Percentiles rank a stretch among this genome's conserved stretches.
phyloP scores from a whole-genome alignment of 2,329 filamentous ascomycete genomes.

The Pestalotiopsis sp. region DNA sequence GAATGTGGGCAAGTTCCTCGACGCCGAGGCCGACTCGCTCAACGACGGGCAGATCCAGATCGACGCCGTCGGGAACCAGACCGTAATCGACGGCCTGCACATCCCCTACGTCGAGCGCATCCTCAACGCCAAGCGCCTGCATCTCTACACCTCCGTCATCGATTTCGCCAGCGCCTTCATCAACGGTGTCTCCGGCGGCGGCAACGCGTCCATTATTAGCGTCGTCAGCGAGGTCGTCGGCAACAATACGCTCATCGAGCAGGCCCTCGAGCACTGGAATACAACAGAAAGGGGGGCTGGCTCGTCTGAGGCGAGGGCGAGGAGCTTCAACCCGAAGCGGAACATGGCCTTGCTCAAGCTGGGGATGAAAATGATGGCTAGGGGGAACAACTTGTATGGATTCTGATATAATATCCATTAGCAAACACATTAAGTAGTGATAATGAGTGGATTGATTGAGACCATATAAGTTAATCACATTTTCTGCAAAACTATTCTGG shows the following conservation, averaged over 20 bases:
- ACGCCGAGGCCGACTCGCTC: conserved; percentile 37
- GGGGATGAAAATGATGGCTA: background rate
- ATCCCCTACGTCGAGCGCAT: conserved; percentile 46
- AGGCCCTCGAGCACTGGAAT: conserved; percentile 38
- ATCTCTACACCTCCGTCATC: background rate
- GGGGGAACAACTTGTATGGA: background rate
- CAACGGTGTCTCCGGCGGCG: conserved; percentile 17
- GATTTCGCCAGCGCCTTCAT: conserved; percentile 23
- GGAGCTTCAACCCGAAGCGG: background rate
- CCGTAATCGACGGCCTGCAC: conserved; percentile 41
- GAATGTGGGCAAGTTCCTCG: conserved; percentile 43
- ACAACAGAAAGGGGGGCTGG: background rate
- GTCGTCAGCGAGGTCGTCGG: conserved; percentile 39
- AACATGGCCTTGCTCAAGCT: background rate
- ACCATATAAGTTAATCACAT: no score
- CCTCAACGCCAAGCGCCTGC: conserved; percentile 35
- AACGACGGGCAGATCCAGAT: conserved; percentile 41
- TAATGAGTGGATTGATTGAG: no score
- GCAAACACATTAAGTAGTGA: background rate
- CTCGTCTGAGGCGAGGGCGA: background rate
- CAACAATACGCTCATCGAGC: conserved; percentile 40
- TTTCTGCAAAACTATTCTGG: background rate
- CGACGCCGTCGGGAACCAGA: conserved; percentile 42
- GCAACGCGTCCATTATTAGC: conserved; percentile 30
- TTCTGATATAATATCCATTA: background rate